Evolutionary conservation across 371 early-diverging fungal genomes (phyloP).

Genomic region (Phascolomyces articulosus): DNA sequence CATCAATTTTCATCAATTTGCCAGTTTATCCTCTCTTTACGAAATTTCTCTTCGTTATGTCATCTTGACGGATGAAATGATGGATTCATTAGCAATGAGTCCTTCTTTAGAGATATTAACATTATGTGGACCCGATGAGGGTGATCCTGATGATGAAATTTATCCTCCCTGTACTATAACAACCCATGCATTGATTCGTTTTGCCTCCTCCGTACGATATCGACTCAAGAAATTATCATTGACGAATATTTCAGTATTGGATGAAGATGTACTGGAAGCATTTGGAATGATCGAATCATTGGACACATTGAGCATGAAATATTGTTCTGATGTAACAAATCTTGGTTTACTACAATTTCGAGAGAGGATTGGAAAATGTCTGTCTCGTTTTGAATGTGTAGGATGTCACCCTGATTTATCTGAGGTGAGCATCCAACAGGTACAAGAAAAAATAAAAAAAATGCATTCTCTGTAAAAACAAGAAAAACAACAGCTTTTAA

Average conservation of each 20-base stretch:
- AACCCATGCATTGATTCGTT: background rate
- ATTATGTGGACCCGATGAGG: too few species aligned
- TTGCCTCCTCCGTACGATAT: background rate
- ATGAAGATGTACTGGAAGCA: background rate
- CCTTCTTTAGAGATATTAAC: too few species aligned
- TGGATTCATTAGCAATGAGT: background rate
- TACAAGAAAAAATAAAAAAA: too few species aligned
- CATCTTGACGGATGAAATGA: background rate
- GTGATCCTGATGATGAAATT: too few species aligned
- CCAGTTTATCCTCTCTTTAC: background rate
- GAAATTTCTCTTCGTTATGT: background rate
- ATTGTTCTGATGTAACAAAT: background rate
- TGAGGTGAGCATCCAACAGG: too few species aligned
- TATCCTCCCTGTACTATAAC: too few species aligned
- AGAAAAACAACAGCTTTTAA: too few species aligned
- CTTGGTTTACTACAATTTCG: background rate
- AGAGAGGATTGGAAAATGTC: background rate
- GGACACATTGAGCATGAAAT: background rate
- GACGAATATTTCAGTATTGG: background rate
- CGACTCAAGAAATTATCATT: background rate
- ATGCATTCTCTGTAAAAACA: too few species aligned
- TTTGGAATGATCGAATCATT: background rate
- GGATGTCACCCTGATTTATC: background rate
- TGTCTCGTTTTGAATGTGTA: too few species aligned
- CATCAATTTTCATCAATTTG: background rate